These are phyloP conservation scores for Verticillium dahliae DNA, from an alignment of 2,329 filamentous ascomycete species.

Conservation along the genomic window DNA sequence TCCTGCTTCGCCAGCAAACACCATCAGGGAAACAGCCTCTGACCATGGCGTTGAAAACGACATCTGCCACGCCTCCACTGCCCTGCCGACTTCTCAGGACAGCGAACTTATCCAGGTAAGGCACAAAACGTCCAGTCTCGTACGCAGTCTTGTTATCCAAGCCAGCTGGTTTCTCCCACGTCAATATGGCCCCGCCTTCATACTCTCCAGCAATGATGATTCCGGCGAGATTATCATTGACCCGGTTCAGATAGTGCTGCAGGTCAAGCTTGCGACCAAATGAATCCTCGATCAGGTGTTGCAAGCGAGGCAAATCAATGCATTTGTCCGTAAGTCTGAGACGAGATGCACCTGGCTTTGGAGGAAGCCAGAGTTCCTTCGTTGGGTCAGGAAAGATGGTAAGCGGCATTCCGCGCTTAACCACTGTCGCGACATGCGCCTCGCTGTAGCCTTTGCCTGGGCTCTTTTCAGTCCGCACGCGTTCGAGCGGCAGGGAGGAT, in stretches of 20 bases:
- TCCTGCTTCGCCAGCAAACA: conserved; percentile 86
- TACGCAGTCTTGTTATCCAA: conserved; percentile 48
- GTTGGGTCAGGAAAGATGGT: conserved; percentile 72
- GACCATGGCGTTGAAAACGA: conserved; percentile 95
- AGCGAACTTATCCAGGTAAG: conserved; percentile 96
- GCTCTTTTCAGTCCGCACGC: conserved; percentile 39
- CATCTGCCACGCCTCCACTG: conserved; percentile 85
- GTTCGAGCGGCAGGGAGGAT: conserved; percentile 74
- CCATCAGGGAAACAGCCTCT: conserved; percentile 80
- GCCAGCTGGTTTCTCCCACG: conserved; percentile 76
- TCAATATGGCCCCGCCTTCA: conserved; percentile 89
- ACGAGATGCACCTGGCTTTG: conserved; percentile 49
- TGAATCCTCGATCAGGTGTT: conserved; percentile 87
- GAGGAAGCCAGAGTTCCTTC: conserved; percentile 60
- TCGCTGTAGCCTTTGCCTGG: conserved; percentile 4
- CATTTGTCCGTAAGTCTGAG: conserved; percentile 71
- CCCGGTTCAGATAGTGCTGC: conserved; percentile 72
- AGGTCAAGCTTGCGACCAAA: conserved; percentile 82
- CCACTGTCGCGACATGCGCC: conserved; percentile 60
- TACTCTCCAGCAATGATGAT: conserved; percentile 95
- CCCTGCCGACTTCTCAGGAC: conserved; percentile 85
- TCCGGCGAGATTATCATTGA: conserved; percentile 75
- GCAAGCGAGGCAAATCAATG: conserved; percentile 76
- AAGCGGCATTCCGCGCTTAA: conserved; percentile 87
- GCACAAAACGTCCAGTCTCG: conserved; percentile 62